Conservation (phyloP, 2,329 filamentous ascomycete species). For the Hyphodiscus sp. region DNA sequence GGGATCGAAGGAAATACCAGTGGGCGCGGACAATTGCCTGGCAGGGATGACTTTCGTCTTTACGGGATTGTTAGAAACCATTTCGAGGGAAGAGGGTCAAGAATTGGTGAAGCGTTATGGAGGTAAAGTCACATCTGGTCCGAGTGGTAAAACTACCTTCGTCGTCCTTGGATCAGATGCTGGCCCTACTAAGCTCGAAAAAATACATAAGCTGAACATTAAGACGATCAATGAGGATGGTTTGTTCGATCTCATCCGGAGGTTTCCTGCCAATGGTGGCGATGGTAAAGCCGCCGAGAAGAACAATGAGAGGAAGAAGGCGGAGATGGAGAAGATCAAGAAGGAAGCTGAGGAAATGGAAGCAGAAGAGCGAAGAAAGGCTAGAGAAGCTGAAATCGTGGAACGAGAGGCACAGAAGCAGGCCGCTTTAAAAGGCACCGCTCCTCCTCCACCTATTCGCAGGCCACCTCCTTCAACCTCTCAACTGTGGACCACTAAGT, state of each 20-base stretch:
- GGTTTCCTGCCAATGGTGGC: constrained; percentile 79
- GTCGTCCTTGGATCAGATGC: constrained; percentile 89
- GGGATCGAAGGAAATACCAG: constrained; percentile 65
- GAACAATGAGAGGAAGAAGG: constrained; percentile 74
- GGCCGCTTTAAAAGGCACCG: constrained; percentile 31
- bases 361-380: constrained; percentile 60
- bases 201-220: constrained; percentile 71
- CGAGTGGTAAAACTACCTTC: constrained; percentile 90
- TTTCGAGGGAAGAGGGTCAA: constrained; percentile 80
- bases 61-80: constrained; percentile 74
- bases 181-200: constrained; percentile 85
- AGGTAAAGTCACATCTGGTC: constrained; percentile 77
- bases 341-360: constrained; percentile 82
- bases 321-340: constrained; percentile 76
- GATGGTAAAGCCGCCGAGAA: constrained; percentile 83
- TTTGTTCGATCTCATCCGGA: constrained; percentile 76
- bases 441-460: constrained; percentile 33
- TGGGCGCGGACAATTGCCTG: constrained; percentile 82
- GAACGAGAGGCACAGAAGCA: constrained; percentile 32
- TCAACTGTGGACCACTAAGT: constrained; percentile 89
- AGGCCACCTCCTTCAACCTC: constrained; percentile 41
- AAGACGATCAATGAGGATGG: constrained; percentile 95
- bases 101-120: constrained; percentile 88
- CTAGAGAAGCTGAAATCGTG: constrained; percentile 45
- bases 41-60: constrained; percentile 91